Base-by-base conservation (phyloP, 495 filamentous ascomycete genomes). In the Penicillium samsonianum region DNA sequence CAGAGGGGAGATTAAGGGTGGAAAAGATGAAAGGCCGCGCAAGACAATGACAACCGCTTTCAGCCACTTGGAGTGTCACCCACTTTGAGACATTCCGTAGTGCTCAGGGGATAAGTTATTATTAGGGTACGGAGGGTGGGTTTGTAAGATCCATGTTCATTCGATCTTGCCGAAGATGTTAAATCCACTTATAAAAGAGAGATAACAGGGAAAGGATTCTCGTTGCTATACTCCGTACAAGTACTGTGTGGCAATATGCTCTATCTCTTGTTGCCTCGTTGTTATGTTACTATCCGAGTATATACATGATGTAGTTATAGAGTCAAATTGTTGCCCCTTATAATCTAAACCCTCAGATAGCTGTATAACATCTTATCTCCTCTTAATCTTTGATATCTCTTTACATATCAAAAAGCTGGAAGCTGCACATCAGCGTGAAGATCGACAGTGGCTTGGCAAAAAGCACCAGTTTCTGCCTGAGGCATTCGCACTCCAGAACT, bases 31-130 rank as follows among this genome's bases (percentile, higher is more conserved):
- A 23, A 58, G 53, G 66, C 61, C 64, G 58, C 64, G 66, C 66
- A 67, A 69, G 50, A 55, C 56, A 52, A 60, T 61, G 63, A 62
- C 61, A 58, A 63, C 63, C 67, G 65, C 64, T 61, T 61, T 63
- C 59, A 67, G 62, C 64, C 65, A 53, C 47, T 41, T 51, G 12
- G 20, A 46, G 59, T 67, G 63, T 63, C 57, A 69, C 64, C 47
- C 46, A 38, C 53, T 59, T 58, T 51, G 35, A 63, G 58, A 60
- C 58, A 56, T 53, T 46, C 55, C n/a, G n/a, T 40, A 25, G 45
- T 37, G 23, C 45, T 46, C 53, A 47, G 50, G 57, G 51, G 56
- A 35, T 30, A n/a, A n/a, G n/a, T n/a, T n/a, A 43, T 22, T 35
- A 7, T 37, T 33, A 37, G 31, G 26, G 5, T 25, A 19, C 42